A percentile compares a stretch with the other conserved stretches of the same genome.
Conservation (phyloP, 1,284 basidiomycete species). For the Tilletia indica region DNA sequence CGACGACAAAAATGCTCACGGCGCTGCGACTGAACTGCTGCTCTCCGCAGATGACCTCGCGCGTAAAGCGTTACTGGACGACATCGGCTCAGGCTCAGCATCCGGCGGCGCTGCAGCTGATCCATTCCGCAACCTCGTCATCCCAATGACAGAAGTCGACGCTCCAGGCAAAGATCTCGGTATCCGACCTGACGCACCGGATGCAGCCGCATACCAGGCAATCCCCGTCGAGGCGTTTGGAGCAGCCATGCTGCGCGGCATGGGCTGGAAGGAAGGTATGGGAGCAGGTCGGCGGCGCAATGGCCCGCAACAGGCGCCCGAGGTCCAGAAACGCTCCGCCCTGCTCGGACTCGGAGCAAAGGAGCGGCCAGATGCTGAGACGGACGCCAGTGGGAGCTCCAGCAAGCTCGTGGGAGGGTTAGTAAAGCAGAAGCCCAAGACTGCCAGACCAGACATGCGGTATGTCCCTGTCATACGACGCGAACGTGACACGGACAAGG, state of each 20-base stretch:
- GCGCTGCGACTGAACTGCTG: background rate
- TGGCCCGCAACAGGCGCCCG: conserved; percentile 38
- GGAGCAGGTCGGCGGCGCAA: conserved; percentile 60
- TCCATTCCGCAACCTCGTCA: conserved; percentile 25
- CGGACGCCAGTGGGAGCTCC: conserved; percentile 8
- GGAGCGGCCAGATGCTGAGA: conserved; percentile 31
- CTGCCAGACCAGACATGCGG: conserved; percentile 63
- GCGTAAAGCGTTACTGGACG: background rate
- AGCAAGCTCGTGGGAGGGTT: conserved; percentile 45
- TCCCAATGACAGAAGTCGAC: conserved; percentile 39
- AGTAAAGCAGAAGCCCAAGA: conserved; percentile 47
- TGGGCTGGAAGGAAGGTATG: conserved; percentile 89
- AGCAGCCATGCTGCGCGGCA: conserved; percentile 85
- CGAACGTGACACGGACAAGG: conserved; percentile 29
- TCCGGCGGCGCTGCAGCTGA: background rate
- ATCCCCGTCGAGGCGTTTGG: conserved; percentile 92
- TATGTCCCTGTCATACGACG: conserved; percentile 74
- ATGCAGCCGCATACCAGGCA: conserved; percentile 81
- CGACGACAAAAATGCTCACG: too few relatives aligned
- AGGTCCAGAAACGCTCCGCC: conserved; percentile 47
- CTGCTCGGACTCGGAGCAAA: conserved; percentile 52
- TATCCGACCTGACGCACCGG: conserved; percentile 58
- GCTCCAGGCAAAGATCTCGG: conserved; percentile 43
- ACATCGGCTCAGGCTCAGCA: background rate
- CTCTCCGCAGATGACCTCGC: conserved; percentile 3